Evolutionary conservation across 371 early-diverging fungal species (phyloP), one percentile per base, ranked within the genome.

Genomic region (Mortierella sp.): DNA sequence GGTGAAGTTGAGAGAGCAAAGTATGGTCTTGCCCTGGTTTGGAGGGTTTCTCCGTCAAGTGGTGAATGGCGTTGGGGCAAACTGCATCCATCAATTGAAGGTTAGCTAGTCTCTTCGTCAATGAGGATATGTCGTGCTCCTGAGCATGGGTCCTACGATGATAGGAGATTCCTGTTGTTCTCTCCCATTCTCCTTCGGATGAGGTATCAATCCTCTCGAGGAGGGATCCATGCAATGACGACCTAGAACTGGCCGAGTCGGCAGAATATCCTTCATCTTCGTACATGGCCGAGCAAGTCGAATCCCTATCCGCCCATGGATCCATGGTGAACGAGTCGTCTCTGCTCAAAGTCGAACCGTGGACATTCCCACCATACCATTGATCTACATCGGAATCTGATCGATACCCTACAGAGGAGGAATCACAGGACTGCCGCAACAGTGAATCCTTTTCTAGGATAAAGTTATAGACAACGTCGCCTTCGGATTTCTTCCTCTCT

Each of bases 81-180:
- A 67, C 45, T 0, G 62, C 38, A 31, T 72, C 72, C 63, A 72
- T 72, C 46, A 67, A 26, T 47, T 59, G 50, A 9, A 72, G 47
- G 39, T 72, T 72, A 7, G 72, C 67, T 18, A 72, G 46, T 2
- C 72, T 47, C 19, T 58, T 72, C 18, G 67, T 62, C 42, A 67
- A n/a, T n/a, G 58, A 19, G 12, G 67, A 61, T n/a, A 72, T 50
- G 21, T 72, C 67, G 14, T 63, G 58, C 23, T 13, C 54, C 19
- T 28, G 43, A 34, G 18, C 1, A 6, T 9, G 2, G 48, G 27
- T 12, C n/a, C 30, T 16, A 6, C 47, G 12, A n/a, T 30, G 57
- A 34, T 34, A 34, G 7, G 34, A 34, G 10, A 34, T 34, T 7
- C 34, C 10, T 10, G 4, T 4, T 7, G 34, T 4, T 48, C 24